Evolutionary conservation across 768 basidiomycete species (phyloP), one percentile per base, ranked within the genome.

Genomic region (Auricularia sp.): DNA sequence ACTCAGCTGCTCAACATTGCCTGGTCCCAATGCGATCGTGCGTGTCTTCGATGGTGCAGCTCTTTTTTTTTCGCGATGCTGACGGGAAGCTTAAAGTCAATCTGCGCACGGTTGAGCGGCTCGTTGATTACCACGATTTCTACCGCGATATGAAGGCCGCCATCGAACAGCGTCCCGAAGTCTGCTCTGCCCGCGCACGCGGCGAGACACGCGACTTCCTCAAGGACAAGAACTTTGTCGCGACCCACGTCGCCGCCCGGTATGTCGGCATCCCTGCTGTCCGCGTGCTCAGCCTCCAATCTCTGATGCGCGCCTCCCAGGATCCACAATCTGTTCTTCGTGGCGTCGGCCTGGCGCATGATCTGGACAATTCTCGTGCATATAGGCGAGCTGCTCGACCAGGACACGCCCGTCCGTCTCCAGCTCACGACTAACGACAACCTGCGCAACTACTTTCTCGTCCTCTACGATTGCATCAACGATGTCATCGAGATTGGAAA

Each of bases 281-380:
- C 29, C 29, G 29, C 29, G 29, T 29, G 24, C 42, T 54, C 39
- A 58, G 18, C 34, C n/a, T 21, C 59, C 56, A 44, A 39, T 58
- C 62, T 42, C 14, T 66, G 18, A 37, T 42, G 42, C 68, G 36
- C 34, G 65, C 63, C 66, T 21, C 16, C 51, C 69, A 93, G 91
- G 73, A 80, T 93, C 63, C 91, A 94, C 74, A 94, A 93, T 71
- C 74, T 84, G 7, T 92, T 90, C 73, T 83, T 89, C 82, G 79
- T 92, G 39, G 88, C 90, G n/a, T 85, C 89, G 16, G 87, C 84
- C 1, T 94, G 92, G 92, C 89, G 82, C 68, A 76, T 92, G 61
- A 84, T 89, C n/a, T 73, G 80, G 3, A 79, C 86, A 65, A 77
- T 78, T 37, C 76, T 93, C 63, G 79, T 79, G 62, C 78, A 82